These are phyloP conservation scores for Elongisporangium prolatum DNA, from an alignment of 352 stramenopile genomes.

Conservation along the genomic window DNA sequence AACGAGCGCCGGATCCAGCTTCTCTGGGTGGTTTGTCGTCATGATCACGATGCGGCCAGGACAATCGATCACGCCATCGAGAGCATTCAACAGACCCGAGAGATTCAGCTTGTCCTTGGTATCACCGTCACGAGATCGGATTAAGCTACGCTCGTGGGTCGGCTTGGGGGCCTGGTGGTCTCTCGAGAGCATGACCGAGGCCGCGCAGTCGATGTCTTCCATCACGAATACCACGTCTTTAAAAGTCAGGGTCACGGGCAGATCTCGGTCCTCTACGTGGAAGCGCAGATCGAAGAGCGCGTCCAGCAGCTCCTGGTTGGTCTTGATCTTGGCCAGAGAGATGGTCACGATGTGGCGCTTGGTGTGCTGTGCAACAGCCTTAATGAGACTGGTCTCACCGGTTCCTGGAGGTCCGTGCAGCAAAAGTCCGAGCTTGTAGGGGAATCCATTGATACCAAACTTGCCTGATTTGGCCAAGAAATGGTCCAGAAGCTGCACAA, in stretches of 20 bases:
- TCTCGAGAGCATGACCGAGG: conserved; percentile 78
- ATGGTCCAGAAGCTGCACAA: conserved; percentile 72
- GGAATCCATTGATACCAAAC: conserved; percentile 85
- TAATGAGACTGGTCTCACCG: conserved; percentile 90
- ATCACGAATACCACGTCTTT: conserved; percentile 90
- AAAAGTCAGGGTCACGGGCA: conserved; percentile 62
- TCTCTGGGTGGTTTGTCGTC: conserved; percentile 92
- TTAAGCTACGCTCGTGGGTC: no score
- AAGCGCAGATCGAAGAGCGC: conserved; percentile 81
- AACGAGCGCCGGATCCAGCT: conserved; percentile 88
- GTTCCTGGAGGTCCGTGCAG: conserved; percentile 87
- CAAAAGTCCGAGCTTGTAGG: conserved; percentile 86
- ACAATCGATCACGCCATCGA: conserved; percentile 90
- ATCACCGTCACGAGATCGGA: no score
- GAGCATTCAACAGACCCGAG: conserved; percentile 82
- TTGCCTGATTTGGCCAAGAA: conserved; percentile 69
- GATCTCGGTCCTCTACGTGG: conserved; percentile 46
- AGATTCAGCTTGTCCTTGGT: conserved; percentile 74
- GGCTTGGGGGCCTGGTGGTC: no score
- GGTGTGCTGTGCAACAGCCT: conserved; percentile 79
- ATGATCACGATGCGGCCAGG: conserved; percentile 90
- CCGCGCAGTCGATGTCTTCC: conserved; percentile 86
- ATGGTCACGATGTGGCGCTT: conserved; percentile 76
- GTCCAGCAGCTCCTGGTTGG: conserved; percentile 80
- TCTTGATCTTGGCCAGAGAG: conserved; percentile 65